Evolutionary conservation across 2,329 filamentous ascomycete genomes (phyloP).

Genomic region (Cladosporium phlei): DNA sequence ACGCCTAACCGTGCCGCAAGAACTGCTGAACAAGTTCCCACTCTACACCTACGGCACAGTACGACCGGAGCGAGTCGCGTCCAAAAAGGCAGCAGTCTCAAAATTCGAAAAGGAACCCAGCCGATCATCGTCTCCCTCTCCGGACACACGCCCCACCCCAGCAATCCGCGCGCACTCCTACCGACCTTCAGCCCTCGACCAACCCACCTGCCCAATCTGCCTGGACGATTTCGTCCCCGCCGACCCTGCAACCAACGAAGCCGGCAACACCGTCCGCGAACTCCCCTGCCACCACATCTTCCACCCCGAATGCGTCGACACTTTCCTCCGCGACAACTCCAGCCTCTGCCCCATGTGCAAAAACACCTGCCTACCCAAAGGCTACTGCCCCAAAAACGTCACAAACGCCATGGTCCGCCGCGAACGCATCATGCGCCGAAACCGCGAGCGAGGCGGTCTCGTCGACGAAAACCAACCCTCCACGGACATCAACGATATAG

Average conservation of each 20-base stretch:
- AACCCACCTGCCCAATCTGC: constrained; percentile 86
- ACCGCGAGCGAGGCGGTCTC: constrained; percentile 47
- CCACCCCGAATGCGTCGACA: constrained; percentile 86
- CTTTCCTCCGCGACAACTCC: constrained; percentile 71
- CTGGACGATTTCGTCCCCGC: constrained; percentile 65
- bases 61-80: neutral
- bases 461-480: constrained; percentile 2
- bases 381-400: constrained; percentile 53
- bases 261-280: constrained; percentile 66
- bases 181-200: constrained; percentile 48
- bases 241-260: constrained; percentile 13
- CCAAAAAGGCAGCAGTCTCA: neutral
- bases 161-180: constrained; percentile 19
- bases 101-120: constrained; percentile 15
- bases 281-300: constrained; percentile 89
- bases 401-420: constrained; percentile 84
- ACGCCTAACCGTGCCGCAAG: constrained; percentile 67
- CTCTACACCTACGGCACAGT: constrained; percentile 63
- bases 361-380: constrained; percentile 69
- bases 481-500: neutral
- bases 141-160: constrained; percentile 14
- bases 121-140: constrained; percentile 15
- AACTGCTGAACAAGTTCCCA: constrained; percentile 68
- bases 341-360: constrained; percentile 92
- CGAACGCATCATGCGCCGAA: constrained; percentile 63